Evolutionary conservation across 805 yeast species (phyloP).

Genomic region (Candida odintsovae): DNA sequence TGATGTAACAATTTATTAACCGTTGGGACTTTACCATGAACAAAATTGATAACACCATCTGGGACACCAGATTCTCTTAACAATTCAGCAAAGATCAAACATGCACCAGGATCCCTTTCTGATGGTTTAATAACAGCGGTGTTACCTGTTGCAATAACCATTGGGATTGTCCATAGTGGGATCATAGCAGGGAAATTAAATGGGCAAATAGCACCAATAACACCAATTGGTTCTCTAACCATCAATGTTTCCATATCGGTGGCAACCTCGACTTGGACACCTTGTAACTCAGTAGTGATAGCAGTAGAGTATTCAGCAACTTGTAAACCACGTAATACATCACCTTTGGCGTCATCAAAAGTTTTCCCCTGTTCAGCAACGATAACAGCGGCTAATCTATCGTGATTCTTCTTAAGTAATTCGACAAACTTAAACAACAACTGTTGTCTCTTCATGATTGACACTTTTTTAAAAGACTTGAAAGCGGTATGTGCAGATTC

Average conservation of each 20-base stretch:
- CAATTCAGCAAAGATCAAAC: conserved; percentile 64
- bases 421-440: conserved; percentile 64
- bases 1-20: conserved; percentile 66
- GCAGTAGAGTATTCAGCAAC: conserved; percentile 74
- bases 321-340: conserved; percentile 69
- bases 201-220: conserved; percentile 74
- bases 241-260: conserved; percentile 72
- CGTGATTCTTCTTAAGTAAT: conserved; percentile 59
- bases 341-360: conserved; percentile 69
- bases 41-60: conserved; percentile 62
- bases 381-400: conserved; percentile 57
- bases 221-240: conserved; percentile 68
- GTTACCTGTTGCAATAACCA: conserved; percentile 60
- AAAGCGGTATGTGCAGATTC: conserved; percentile 54
- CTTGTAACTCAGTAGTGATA: conserved; percentile 58
- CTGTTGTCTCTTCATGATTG: conserved; percentile 50
- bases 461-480: conserved; percentile 34
- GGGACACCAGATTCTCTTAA: conserved; percentile 69
- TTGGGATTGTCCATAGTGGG: conserved; percentile 51
- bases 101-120: conserved; percentile 76
- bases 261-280: conserved; percentile 60
- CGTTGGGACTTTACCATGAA: conserved; percentile 68
- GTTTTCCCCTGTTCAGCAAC: conserved; percentile 75
- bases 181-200: conserved; percentile 84
- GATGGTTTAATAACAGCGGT: conserved; percentile 65